These are phyloP conservation scores for Colletotrichum tropicale DNA, from an alignment of 2,329 filamentous ascomycete genomes.

Conservation along the genomic window DNA sequence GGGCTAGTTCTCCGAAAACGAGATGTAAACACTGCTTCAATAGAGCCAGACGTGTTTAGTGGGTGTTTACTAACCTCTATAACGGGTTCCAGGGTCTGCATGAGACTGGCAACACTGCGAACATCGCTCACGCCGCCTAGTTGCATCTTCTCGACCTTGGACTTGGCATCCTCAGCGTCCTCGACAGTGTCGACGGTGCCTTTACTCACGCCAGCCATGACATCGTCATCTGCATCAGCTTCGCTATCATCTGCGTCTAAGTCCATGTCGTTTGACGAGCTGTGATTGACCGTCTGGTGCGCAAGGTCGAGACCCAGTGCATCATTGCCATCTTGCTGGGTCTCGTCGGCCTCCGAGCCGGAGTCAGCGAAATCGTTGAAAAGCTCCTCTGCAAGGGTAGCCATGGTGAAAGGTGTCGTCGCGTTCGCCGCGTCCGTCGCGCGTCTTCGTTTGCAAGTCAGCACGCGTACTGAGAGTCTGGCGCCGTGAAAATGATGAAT, in stretches of 20 bases:
- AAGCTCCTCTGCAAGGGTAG: constrained; percentile 90
- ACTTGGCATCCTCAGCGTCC: constrained; percentile 73
- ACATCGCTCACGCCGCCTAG: constrained; percentile 77
- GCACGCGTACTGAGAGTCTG: background rate
- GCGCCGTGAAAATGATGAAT: background rate
- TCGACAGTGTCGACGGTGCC: constrained; percentile 56
- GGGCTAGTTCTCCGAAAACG: constrained; percentile 63
- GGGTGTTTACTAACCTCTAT: constrained; percentile 71
- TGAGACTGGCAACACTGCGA: constrained; percentile 77
- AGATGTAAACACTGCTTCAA: constrained; percentile 65
- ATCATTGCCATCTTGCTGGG: constrained; percentile 53
- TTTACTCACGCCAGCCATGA: constrained; percentile 52
- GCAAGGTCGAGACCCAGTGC: constrained; percentile 49
- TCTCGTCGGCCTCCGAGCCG: constrained; percentile 75
- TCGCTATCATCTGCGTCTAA: constrained; percentile 61
- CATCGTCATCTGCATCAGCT: constrained; percentile 65
- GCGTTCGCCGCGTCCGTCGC: background rate
- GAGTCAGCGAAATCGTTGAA: constrained; percentile 90
- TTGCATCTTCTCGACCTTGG: constrained; percentile 83
- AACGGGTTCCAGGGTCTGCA: constrained; percentile 81
- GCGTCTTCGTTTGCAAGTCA: background rate
- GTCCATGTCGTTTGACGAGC: constrained; percentile 53
- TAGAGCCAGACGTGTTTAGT: constrained; percentile 2
- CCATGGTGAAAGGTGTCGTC: constrained; percentile 61
- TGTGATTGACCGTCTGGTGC: constrained; percentile 40